Evolutionary conservation across 2,329 filamentous ascomycete genomes (phyloP).

Genomic region (Gnomoniopsis smithogilvyi): DNA sequence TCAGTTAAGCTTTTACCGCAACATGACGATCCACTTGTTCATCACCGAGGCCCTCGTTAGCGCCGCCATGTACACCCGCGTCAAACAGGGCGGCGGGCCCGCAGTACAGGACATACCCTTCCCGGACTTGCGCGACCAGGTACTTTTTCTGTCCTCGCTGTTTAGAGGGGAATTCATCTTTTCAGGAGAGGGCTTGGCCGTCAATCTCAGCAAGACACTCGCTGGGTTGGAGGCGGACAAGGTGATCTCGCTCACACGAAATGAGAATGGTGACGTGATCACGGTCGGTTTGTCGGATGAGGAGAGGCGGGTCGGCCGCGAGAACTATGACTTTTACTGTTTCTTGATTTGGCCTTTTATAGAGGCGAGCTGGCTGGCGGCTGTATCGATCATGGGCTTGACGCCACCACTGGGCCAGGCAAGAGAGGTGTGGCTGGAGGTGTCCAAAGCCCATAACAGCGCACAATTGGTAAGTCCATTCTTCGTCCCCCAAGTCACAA

Average conservation of each 20-base stretch:
- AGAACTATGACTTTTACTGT: constrained; percentile 98
- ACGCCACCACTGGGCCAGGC: constrained; percentile 62
- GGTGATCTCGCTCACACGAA: constrained; percentile 66
- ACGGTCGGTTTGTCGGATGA: constrained; percentile 70
- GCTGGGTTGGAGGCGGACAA: constrained; percentile 72
- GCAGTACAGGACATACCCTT: constrained; percentile 77
- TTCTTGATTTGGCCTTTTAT: constrained; percentile 99
- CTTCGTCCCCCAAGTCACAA: neutral
- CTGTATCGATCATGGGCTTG: constrained; percentile 82
- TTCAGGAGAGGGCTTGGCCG: constrained; percentile 75
- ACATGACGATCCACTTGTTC: constrained; percentile 99
- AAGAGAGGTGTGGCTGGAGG: constrained; percentile 75
- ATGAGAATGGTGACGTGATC: constrained; percentile 52
- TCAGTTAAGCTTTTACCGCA: constrained; percentile 96
- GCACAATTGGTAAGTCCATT: constrained; percentile 66
- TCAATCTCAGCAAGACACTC: constrained; percentile 80
- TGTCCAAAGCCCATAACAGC: constrained; percentile 73
- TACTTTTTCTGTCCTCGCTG: constrained; percentile 85
- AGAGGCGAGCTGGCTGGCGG: constrained; percentile 88
- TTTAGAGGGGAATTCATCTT: constrained; percentile 98
- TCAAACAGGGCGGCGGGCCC: constrained; percentile 88
- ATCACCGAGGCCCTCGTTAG: constrained; percentile 90
- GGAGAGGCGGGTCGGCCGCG: constrained; percentile 75
- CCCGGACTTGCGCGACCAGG: constrained; percentile 69
- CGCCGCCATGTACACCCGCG: constrained; percentile 82